Conservation (phyloP, 2,329 filamentous ascomycete genomes). For the Pseudocercospora eumusae region DNA sequence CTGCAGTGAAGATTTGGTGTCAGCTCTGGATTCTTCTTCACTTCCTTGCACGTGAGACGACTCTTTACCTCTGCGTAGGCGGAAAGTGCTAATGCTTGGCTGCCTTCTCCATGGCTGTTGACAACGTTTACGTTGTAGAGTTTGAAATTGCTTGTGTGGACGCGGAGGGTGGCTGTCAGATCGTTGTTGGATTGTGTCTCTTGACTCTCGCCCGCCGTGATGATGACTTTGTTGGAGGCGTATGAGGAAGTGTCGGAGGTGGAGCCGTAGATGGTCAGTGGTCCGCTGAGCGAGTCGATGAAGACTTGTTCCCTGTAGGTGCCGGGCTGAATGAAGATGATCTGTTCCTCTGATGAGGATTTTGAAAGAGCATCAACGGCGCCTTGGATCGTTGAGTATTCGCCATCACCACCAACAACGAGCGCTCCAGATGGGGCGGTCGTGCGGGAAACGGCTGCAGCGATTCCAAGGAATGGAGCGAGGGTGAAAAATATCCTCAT, state of each 20-base stretch:
- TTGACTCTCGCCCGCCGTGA: constrained; percentile 52
- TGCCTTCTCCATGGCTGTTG: constrained; percentile 52
- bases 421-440: constrained; percentile 55
- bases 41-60: background rate
- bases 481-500: constrained; percentile 20
- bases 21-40: background rate
- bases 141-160: constrained; percentile 54
- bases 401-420: constrained; percentile 45
- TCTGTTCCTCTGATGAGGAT: constrained; percentile 52
- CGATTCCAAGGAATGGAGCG: constrained; percentile 24
- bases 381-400: constrained; percentile 55
- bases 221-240: constrained; percentile 59
- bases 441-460: constrained; percentile 42
- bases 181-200: constrained; percentile 56
- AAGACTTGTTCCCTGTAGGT: constrained; percentile 64
- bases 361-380: constrained; percentile 62
- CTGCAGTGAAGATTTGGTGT: constrained; percentile 16
- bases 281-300: constrained; percentile 51
- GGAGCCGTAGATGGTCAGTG: constrained; percentile 61
- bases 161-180: constrained; percentile 54
- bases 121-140: constrained; percentile 65
- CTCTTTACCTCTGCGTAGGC: constrained; percentile 47
- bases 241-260: constrained; percentile 58
- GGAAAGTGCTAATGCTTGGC: constrained; percentile 57
- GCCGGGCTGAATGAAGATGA: constrained; percentile 64